Evolutionary conservation across 1,284 basidiomycete genomes (phyloP).

Genomic region (Coriolopsis trogii): DNA sequence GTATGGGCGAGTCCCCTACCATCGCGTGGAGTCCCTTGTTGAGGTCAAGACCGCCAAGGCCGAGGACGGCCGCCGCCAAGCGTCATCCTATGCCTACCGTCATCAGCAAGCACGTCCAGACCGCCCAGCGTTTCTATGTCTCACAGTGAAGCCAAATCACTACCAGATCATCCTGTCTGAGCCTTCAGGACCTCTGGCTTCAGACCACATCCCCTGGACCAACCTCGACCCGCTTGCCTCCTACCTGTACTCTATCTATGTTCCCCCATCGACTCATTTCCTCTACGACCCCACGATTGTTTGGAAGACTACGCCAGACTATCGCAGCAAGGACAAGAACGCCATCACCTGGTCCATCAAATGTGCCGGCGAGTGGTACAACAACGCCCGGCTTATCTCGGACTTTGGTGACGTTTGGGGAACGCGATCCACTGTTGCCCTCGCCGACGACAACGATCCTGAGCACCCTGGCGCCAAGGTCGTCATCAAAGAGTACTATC

Average conservation of each 20-base stretch:
- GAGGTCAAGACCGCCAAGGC: not conserved
- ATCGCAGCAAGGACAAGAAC: not conserved
- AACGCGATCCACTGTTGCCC: not conserved
- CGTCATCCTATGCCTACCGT: not conserved
- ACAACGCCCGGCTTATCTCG: not conserved
- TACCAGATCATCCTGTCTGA: constrained; percentile 2
- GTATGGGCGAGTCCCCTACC: not conserved
- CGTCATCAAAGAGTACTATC: constrained; percentile 1
- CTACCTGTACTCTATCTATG: constrained; percentile 4
- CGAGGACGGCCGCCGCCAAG: not conserved
- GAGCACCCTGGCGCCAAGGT: not conserved
- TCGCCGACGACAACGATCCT: not conserved
- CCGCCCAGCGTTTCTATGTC: not conserved
- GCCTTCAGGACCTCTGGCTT: not conserved
- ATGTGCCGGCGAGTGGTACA: not conserved
- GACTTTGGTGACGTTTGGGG: not conserved
- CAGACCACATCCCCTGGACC: not conserved
- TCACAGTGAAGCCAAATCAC: not conserved
- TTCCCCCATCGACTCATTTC: not conserved
- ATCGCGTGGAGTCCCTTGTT: not conserved
- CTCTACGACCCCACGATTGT: not conserved
- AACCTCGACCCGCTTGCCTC: not conserved
- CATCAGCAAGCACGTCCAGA: not conserved
- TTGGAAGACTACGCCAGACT: too few relatives aligned
- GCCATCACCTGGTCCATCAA: not conserved